These are phyloP conservation scores for Podospora sp. DNA, from an alignment of 495 filamentous ascomycete species.

Conservation along the genomic window DNA sequence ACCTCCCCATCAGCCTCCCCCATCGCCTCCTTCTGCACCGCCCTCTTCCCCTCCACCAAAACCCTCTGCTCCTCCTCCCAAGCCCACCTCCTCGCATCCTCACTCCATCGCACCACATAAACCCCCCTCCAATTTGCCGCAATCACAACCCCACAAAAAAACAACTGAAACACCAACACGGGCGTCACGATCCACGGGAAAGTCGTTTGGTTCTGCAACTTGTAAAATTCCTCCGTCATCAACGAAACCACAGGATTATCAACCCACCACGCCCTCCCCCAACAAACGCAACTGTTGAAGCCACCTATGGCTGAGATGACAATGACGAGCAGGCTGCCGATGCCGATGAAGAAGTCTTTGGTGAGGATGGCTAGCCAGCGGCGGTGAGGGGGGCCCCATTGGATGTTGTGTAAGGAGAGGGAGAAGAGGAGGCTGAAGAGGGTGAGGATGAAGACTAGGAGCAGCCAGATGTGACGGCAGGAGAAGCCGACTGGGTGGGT, in stretches of 20 bases:
- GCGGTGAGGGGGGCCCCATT: not conserved
- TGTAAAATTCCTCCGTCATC: not conserved
- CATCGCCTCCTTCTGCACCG: too few relatives aligned
- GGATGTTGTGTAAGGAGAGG: not conserved
- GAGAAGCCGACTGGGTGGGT: not conserved
- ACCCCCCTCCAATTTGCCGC: not conserved
- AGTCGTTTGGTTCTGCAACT: not conserved
- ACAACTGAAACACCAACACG: not conserved
- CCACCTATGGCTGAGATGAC: not conserved
- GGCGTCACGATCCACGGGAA: conserved; percentile 5
- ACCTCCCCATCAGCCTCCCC: too few relatives aligned
- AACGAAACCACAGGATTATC: not conserved
- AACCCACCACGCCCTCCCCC: not conserved
- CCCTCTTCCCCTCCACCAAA: too few relatives aligned
- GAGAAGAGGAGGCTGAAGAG: not conserved
- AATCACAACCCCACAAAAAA: not conserved
- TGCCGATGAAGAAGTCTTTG: conserved; percentile 2
- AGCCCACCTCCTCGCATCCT: not conserved
- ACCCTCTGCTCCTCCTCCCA: too few relatives aligned
- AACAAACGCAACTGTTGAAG: conserved; percentile 10
- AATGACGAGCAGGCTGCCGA: not conserved
- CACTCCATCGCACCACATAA: conserved; percentile 1
- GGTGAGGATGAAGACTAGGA: not conserved
- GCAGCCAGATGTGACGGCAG: conserved; percentile 12
- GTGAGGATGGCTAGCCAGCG: not conserved